These are phyloP conservation scores for Hypoxylon sp. DNA, from an alignment of 2,329 filamentous ascomycete species.

Conservation along the genomic window DNA sequence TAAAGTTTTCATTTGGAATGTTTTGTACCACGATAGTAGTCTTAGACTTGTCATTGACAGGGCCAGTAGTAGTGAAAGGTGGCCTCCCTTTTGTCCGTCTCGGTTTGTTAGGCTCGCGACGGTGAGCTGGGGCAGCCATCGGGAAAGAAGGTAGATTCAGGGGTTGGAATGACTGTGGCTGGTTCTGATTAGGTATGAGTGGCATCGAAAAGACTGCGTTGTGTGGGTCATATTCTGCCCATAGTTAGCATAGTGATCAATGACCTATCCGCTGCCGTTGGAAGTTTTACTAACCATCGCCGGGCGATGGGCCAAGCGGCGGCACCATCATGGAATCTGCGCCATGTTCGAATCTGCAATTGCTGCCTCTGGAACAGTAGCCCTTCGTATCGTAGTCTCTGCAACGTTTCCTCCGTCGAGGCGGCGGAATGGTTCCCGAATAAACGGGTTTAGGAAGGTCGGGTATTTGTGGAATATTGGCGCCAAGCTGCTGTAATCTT, in stretches of 20 bases:
- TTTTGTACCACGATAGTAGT: constrained; percentile 82
- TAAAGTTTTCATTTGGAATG: constrained; percentile 80
- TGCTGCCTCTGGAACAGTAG: constrained; percentile 76
- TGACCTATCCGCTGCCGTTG: not conserved
- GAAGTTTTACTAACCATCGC: constrained; percentile 54
- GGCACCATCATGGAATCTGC: constrained; percentile 63
- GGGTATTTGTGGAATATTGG: constrained; percentile 62
- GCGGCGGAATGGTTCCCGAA: constrained; percentile 43
- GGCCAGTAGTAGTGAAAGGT: constrained; percentile 75
- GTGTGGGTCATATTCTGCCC: constrained; percentile 71
- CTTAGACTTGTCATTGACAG: constrained; percentile 73
- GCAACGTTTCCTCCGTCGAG: constrained; percentile 67
- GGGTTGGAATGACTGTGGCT: constrained; percentile 33
- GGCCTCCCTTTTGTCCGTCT: constrained; percentile 63
- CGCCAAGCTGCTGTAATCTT: constrained; percentile 72
- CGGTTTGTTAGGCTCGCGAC: constrained; percentile 56
- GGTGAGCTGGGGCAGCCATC: constrained; percentile 48
- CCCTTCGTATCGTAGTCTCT: constrained; percentile 81
- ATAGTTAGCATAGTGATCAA: constrained; percentile 30
- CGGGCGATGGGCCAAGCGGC: constrained; percentile 50
- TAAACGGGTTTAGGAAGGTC: constrained; percentile 55
- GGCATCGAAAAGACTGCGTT: constrained; percentile 60
- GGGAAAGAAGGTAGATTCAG: constrained; percentile 39
- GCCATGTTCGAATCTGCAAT: constrained; percentile 79
- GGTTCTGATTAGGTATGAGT: constrained; percentile 36